Evolutionary conservation across 306 rosid genomes (phyloP).

Genomic region (Inga laurina): DNA sequence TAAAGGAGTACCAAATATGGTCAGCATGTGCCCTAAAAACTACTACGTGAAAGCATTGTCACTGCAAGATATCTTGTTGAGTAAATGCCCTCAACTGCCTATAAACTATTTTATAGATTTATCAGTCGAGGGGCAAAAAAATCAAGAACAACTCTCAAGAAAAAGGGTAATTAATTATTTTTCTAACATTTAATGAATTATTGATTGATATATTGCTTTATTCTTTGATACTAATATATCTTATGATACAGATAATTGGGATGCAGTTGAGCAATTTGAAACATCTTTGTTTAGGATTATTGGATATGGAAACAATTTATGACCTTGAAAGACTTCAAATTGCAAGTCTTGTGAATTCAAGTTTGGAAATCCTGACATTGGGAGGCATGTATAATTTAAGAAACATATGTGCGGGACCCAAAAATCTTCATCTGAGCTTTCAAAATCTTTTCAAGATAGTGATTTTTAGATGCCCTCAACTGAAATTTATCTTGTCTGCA

Average conservation of each 20-base stretch:
- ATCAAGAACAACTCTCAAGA: not conserved
- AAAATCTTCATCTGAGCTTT: conserved; percentile 7
- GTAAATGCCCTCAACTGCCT: not conserved
- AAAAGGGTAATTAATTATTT: not conserved
- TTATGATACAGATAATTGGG: not conserved
- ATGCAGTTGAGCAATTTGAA: not conserved
- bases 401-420: conserved; percentile 26
- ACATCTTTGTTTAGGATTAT: not conserved
- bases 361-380: not conserved
- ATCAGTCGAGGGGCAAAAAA: not conserved
- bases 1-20: not conserved
- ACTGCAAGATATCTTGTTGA: not conserved
- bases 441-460: conserved; percentile 5
- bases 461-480: not conserved
- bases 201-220: not conserved
- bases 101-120: not conserved
- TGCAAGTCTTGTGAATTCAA: not conserved
- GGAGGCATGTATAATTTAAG: not conserved
- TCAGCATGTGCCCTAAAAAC: not conserved
- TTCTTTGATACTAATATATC: not conserved
- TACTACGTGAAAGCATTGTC: not conserved
- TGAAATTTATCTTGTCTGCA: not conserved
- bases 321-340: not conserved
- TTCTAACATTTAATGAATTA: not conserved
- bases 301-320: conserved; percentile 18